phyloP scores from a whole-genome alignment of 2,329 filamentous ascomycete genomes.

The Aspergillus novoparasiticus region DNA sequence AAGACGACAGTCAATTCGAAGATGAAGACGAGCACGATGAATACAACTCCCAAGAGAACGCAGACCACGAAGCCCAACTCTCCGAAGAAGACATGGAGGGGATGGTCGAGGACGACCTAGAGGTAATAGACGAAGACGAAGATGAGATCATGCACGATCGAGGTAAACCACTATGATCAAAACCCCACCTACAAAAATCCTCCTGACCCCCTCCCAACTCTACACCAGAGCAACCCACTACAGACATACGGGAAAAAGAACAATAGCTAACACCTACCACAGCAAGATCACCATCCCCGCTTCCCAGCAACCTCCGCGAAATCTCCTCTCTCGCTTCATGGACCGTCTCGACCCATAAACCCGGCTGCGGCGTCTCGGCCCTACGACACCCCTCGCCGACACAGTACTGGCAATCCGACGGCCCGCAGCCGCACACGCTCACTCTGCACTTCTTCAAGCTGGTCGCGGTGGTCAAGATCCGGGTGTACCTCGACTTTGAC shows the following conservation, averaged over 20 bases:
- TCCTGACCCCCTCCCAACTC: too few species aligned
- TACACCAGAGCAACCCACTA: too few species aligned
- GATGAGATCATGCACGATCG: conserved; percentile 40
- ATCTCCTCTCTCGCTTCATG: conserved; percentile 68
- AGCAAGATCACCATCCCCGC: conserved; percentile 41
- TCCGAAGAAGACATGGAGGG: conserved; percentile 25
- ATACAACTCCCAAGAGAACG: conserved; percentile 2
- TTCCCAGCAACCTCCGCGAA: conserved; percentile 56
- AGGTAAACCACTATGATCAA: conserved; percentile 21
- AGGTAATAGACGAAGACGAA: conserved; percentile 31
- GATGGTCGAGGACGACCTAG: conserved; percentile 19
- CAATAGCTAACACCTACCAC: neutral
- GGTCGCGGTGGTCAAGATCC: conserved; percentile 53
- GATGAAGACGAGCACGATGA: conserved; percentile 18
- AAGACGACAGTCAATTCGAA: conserved; percentile 21
- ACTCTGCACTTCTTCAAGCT: conserved; percentile 65
- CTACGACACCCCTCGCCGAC: conserved; percentile 59
- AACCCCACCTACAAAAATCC: too few species aligned
- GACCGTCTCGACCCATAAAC: conserved; percentile 65
- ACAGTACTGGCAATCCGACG: conserved; percentile 68
- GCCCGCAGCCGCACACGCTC: conserved; percentile 65
- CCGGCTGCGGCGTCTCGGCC: conserved; percentile 62
- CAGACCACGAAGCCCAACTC: conserved; percentile 18
- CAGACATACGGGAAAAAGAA: too few species aligned
- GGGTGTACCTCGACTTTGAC: conserved; percentile 76